phyloP scores from a whole-genome alignment of 345 rosid genomes.

The Dipteronia sinensis region DNA sequence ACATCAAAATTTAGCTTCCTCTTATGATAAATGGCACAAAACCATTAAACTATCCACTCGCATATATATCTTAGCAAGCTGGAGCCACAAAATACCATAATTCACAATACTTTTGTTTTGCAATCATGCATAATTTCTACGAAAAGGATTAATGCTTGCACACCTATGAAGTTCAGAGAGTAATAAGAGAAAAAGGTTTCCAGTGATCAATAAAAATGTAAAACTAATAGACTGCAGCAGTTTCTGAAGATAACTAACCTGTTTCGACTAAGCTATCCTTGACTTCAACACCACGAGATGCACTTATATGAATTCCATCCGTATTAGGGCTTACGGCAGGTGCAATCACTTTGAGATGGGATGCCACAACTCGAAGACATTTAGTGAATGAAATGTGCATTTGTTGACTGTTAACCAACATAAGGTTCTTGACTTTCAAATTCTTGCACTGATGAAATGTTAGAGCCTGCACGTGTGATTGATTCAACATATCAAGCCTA shows the following conservation, averaged over 20 bases:
- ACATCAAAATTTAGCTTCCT: not conserved
- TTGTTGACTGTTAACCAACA: conserved; percentile 62
- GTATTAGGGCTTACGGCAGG: conserved; percentile 85
- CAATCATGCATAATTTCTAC: not conserved
- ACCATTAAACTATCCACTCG: not conserved
- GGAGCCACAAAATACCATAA: no score
- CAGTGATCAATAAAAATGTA: conserved; percentile 5
- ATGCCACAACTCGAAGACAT: conserved; percentile 56
- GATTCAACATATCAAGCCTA: conserved; percentile 14
- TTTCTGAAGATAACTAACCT: conserved; percentile 42
- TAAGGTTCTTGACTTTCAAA: conserved; percentile 58
- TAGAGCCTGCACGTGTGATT: conserved; percentile 58
- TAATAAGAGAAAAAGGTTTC: not conserved
- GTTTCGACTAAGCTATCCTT: conserved; percentile 61
- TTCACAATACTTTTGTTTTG: conserved; percentile 4
- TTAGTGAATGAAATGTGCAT: conserved; percentile 79
- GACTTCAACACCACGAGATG: conserved; percentile 62
- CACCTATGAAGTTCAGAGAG: not conserved
- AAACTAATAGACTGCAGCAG: conserved; percentile 2
- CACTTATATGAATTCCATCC: conserved; percentile 87
- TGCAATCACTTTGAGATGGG: conserved; percentile 55
- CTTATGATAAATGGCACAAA: not conserved
- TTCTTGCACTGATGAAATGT: conserved; percentile 86
- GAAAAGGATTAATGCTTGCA: not conserved
- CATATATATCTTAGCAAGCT: not conserved